Percentiles rank a stretch among this genome's conserved stretches.
phyloP scores from a whole-genome alignment of 805 yeast species.

The Metschnikowia shivogae region DNA sequence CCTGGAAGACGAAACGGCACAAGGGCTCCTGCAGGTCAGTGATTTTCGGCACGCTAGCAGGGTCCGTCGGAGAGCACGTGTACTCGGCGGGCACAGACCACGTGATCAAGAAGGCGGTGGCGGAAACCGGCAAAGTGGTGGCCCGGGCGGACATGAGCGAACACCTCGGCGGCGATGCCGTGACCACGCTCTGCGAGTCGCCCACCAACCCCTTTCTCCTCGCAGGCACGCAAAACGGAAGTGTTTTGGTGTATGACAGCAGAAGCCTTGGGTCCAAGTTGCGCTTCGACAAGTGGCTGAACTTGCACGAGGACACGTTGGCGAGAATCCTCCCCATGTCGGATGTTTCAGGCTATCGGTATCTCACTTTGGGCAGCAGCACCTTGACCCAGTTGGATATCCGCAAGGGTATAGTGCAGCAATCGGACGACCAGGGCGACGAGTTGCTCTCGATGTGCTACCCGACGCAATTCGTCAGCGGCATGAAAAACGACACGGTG shows the following conservation, averaged over 20 bases:
- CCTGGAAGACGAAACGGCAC: constrained; percentile 89
- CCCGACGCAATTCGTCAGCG: constrained; percentile 46
- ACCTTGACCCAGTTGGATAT: constrained; percentile 75
- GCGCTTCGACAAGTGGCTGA: constrained; percentile 42
- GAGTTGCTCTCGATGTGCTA: constrained; percentile 77
- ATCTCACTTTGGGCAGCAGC: constrained; percentile 76
- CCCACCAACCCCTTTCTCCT: constrained; percentile 48
- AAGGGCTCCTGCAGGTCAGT: constrained; percentile 81
- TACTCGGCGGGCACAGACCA: constrained; percentile 78
- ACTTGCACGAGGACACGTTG: constrained; percentile 73
- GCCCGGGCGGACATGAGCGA: constrained; percentile 41
- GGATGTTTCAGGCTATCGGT: constrained; percentile 71
- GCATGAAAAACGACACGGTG: constrained; percentile 54
- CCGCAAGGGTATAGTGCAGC: constrained; percentile 60
- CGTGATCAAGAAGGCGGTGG: constrained; percentile 66
- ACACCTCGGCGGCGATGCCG: constrained; percentile 27
- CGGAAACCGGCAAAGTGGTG: constrained; percentile 72
- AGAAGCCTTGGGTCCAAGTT: constrained; percentile 38
- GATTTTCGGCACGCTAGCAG: constrained; percentile 52
- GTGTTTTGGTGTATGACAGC: constrained; percentile 59
- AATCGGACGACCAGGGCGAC: constrained; percentile 89
- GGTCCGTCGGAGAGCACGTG: constrained; percentile 45
- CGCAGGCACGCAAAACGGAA: constrained; percentile 68
- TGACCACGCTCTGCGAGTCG: constrained; percentile 44
- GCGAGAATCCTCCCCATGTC: constrained; percentile 70